Evolutionary conservation across 495 filamentous ascomycete genomes (phyloP), one percentile per base, ranked within the genome.

Genomic region (Penicillium dipodomyicola): DNA sequence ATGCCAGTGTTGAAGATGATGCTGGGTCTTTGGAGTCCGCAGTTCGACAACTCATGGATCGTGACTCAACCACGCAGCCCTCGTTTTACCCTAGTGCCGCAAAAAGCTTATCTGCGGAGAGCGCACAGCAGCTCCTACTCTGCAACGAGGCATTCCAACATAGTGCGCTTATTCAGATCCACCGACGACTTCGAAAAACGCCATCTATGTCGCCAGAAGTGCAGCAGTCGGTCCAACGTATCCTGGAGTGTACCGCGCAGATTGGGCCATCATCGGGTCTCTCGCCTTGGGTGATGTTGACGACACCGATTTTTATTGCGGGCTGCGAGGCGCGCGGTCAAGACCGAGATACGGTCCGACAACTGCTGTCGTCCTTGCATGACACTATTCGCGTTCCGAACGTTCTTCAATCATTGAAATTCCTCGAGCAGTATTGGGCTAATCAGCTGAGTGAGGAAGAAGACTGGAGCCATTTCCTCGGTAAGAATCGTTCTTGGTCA

Each of bases 111-210:
- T 69, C 76, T 0, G 56, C 64, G 10, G 65, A 70, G 19, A 71
- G 65, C 30, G 65, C 74, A 3, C 67, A 64, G 14, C 70, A 77
- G 35, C 68, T 77, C 22, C 65, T 64, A 17, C 69, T 78, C n/a
- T 78, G 76, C 62, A 78, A 78, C 48, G 72, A 75, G 49, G 74
- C 76, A 11, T 78, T 76, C 48, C 76, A 78, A 49, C 74, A 76
- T 39, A 73, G 74, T 39, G 76, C 76, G 3, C 65, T 78, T 19
- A 78, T 78, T 37, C 76, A 78, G 42, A 77, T 78, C 27, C 65
- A 76, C 43, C 68, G 71, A 7, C 69, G 76, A 15, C 62, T 78
- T 19, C 68, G 71, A 15, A 72, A 67, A 53, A 65, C 58, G 2
- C 76, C 76, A 6, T 64, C 67, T 5, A 64, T 67, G 0, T 67